Conservation (phyloP, 2,329 filamentous ascomycete species). For the Coniella lustricola region DNA sequence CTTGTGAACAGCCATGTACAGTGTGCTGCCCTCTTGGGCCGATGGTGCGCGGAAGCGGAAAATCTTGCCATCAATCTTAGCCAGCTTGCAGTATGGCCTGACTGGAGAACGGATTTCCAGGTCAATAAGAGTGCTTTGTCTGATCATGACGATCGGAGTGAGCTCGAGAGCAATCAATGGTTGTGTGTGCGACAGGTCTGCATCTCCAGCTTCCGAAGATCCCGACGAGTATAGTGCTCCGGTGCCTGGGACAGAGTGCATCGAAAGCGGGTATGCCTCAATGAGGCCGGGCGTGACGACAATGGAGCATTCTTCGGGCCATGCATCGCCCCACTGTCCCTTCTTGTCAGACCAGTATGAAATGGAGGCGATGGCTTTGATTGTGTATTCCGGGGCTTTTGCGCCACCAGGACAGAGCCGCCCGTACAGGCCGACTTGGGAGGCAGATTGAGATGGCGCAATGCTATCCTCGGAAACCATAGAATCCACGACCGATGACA, state of each 20-base stretch:
- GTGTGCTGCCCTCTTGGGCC: slow-evolving; percentile 66
- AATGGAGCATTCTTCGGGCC: slow-evolving; percentile 45
- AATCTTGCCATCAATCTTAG: slow-evolving; percentile 58
- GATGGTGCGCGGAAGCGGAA: slow-evolving; percentile 85
- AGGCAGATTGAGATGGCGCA: slow-evolving; percentile 74
- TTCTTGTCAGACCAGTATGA: slow-evolving; percentile 56
- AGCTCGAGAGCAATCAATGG: slow-evolving; percentile 69
- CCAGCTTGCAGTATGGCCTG: slow-evolving; percentile 62
- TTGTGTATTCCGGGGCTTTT: slow-evolving; percentile 34
- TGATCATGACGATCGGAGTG: slow-evolving; percentile 82
- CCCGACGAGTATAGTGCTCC: slow-evolving; percentile 27
- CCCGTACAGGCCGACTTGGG: slow-evolving; percentile 49
- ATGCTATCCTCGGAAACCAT: slow-evolving; percentile 52
- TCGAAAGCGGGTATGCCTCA: slow-evolving; percentile 44
- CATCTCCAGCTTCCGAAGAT: slow-evolving; percentile 23
- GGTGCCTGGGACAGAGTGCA: slow-evolving; percentile 27
- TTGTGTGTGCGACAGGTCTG: slow-evolving; percentile 25
- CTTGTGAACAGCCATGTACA: slow-evolving; percentile 83
- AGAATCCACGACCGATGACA: slow-evolving; percentile 29
- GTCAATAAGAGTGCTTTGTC: slow-evolving; percentile 86
- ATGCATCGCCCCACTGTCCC: slow-evolving; percentile 54
- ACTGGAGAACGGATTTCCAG: slow-evolving; percentile 89
- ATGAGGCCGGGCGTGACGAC: slow-evolving; percentile 52
- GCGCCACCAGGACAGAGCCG: slow-evolving; percentile 47
- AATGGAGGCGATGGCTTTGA: slow-evolving; percentile 46